phyloP scores from a whole-genome alignment of 2,329 filamentous ascomycete species.

The Pseudogymnoascus sp. region DNA sequence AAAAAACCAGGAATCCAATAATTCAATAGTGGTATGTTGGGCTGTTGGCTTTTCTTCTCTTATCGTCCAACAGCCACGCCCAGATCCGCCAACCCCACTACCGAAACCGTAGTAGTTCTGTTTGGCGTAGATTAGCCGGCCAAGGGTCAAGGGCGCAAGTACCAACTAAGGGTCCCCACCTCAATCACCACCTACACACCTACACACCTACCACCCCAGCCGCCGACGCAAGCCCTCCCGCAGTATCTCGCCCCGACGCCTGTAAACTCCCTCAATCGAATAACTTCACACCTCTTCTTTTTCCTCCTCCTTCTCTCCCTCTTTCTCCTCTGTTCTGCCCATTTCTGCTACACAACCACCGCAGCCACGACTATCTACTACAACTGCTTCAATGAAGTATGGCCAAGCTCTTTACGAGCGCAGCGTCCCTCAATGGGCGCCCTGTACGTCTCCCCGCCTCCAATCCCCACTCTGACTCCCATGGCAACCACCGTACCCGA shows the following conservation, averaged over 20 bases:
- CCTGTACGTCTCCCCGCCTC: slow-evolving; percentile 44
- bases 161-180: not conserved
- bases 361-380: not conserved
- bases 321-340: not conserved
- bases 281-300: not conserved
- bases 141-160: slow-evolving; percentile 1
- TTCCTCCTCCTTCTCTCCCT: not conserved
- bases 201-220: too few relatives aligned
- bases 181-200: too few relatives aligned
- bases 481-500: not conserved
- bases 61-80: slow-evolving; percentile 3
- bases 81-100: not conserved
- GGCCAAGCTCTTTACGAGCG: slow-evolving; percentile 64
- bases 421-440: slow-evolving; percentile 74
- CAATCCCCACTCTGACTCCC: slow-evolving; percentile 8
- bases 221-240: not conserved
- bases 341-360: not conserved
- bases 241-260: not conserved
- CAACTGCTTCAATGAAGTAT: slow-evolving; percentile 56
- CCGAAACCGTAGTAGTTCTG: not conserved
- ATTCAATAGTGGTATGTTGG: not conserved
- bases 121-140: slow-evolving; percentile 5
- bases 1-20: not conserved
- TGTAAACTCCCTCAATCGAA: not conserved
- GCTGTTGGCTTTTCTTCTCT: not conserved